Conservation (phyloP, 2,329 filamentous ascomycete species). For the Polychaeton citri region DNA sequence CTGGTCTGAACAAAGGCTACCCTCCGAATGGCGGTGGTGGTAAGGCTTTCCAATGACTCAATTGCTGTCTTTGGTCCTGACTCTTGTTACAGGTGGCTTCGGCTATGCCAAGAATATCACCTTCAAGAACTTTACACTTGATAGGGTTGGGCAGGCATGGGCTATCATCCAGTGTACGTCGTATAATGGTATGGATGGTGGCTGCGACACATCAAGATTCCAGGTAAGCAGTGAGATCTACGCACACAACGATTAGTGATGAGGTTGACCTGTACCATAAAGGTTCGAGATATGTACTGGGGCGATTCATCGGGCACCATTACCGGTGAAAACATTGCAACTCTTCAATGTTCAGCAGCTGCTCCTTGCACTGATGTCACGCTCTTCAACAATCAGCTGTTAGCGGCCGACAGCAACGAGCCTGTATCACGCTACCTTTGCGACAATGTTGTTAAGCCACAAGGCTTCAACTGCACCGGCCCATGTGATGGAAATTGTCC, state of each 20-base stretch:
- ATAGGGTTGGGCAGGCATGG: slow-evolving; percentile 2
- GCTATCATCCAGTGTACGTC: slow-evolving; percentile 3
- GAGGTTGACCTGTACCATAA: too few relatives aligned
- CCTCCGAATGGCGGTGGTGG: slow-evolving; percentile 46
- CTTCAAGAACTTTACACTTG: slow-evolving; percentile 14
- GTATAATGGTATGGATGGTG: not conserved
- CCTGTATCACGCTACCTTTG: slow-evolving; percentile 11
- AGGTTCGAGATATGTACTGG: not conserved
- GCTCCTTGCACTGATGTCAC: slow-evolving; percentile 15
- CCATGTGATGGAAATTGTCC: not conserved
- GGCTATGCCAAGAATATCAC: slow-evolving; percentile 25
- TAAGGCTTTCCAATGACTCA: too few relatives aligned
- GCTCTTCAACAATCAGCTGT: slow-evolving; percentile 8
- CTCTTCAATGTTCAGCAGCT: slow-evolving; percentile 16
- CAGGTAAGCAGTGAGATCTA: slow-evolving; percentile 27
- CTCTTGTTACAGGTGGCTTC: slow-evolving; percentile 20
- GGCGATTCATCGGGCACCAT: slow-evolving; percentile 13
- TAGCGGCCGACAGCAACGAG: slow-evolving; percentile 7
- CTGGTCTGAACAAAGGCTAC: slow-evolving; percentile 31
- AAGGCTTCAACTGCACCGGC: slow-evolving; percentile 15
- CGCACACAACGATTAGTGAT: too few relatives aligned
- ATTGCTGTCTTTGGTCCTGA: too few relatives aligned
- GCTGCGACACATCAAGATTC: slow-evolving; percentile 18
- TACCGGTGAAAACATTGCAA: slow-evolving; percentile 8
- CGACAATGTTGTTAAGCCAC: slow-evolving; percentile 10